A percentile compares a stretch with the other conserved stretches of the same genome.
Evolutionary conservation across 2,329 filamentous ascomycete genomes (phyloP).

Genomic region (Monosporascus cannonballus): DNA sequence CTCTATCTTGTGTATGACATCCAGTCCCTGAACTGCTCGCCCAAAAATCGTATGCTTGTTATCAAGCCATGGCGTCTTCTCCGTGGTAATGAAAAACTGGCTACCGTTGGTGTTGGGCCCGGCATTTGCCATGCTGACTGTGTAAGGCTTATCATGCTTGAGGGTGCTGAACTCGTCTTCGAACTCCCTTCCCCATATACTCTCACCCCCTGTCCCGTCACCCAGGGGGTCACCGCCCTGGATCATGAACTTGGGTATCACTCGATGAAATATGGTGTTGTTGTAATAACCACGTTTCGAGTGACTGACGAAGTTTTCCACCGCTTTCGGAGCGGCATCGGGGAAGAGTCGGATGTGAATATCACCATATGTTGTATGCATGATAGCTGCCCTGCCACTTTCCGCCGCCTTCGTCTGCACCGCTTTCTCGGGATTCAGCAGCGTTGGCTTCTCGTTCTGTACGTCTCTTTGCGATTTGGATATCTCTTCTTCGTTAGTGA

Average conservation of each 20-base stretch:
- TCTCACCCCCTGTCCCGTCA: conserved; percentile 84
- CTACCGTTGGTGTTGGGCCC: conserved; percentile 92
- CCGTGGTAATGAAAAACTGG: conserved; percentile 98
- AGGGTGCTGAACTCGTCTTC: conserved; percentile 89
- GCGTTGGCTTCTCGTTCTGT: conserved; percentile 86
- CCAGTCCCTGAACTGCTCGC: conserved; percentile 79
- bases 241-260: conserved; percentile 99
- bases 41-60: conserved; percentile 96
- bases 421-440: conserved; percentile 51
- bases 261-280: conserved; percentile 92
- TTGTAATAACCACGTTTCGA: conserved; percentile 91
- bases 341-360: conserved; percentile 92
- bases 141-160: conserved; percentile 94
- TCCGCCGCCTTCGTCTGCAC: conserved; percentile 58
- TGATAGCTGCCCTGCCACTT: conserved; percentile 70
- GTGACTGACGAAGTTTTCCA: conserved; percentile 96
- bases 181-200: conserved; percentile 89
- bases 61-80: conserved; percentile 94
- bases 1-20: conserved; percentile 95
- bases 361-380: conserved; percentile 92
- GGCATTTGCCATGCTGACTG: conserved; percentile 95
- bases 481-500: conserved; percentile 82
- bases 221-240: conserved; percentile 79
- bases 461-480: conserved; percentile 82
- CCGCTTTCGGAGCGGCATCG: conserved; percentile 84